Evolutionary conservation across 768 basidiomycete genomes (phyloP).

Genomic region (Cystofilobasidium ferigula): DNA sequence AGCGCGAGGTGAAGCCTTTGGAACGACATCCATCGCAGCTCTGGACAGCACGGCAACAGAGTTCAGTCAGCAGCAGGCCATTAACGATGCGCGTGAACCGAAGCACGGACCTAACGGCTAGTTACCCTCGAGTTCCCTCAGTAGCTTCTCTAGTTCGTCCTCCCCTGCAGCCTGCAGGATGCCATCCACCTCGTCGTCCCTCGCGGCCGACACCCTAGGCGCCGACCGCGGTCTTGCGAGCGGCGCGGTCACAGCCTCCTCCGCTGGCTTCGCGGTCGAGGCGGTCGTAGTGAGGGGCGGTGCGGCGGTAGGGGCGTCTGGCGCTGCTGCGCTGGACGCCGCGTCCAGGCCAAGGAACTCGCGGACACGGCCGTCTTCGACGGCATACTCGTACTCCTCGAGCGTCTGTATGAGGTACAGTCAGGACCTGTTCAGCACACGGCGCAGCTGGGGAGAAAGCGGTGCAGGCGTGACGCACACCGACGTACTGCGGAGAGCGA

Average conservation of each 20-base stretch:
- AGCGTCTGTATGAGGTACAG: not conserved
- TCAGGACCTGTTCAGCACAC: not conserved
- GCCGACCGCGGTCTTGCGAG: not conserved
- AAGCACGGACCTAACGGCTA: not conserved
- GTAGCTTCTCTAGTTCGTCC: conserved; percentile 19
- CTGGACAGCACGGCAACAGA: not conserved
- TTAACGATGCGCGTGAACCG: no score
- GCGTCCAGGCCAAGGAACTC: conserved; percentile 3
- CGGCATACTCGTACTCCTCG: conserved; percentile 22
- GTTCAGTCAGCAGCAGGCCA: not conserved
- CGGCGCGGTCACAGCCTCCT: not conserved
- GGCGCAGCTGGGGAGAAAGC: not conserved
- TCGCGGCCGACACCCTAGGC: not conserved
- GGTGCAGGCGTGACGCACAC: not conserved
- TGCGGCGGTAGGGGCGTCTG: not conserved
- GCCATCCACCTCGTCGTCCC: not conserved
- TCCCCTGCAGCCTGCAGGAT: not conserved
- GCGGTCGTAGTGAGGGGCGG: not conserved
- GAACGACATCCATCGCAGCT: no score
- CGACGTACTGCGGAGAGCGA: not conserved
- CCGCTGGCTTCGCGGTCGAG: not conserved
- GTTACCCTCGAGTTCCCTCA: conserved; percentile 21
- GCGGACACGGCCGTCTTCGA: conserved; percentile 15
- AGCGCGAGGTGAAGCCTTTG: no score
- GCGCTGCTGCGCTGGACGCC: no score